A percentile compares a stretch with the other conserved stretches of the same genome.
Conservation (phyloP, 2,329 filamentous ascomycete species). For the Diaporthe velutina region DNA sequence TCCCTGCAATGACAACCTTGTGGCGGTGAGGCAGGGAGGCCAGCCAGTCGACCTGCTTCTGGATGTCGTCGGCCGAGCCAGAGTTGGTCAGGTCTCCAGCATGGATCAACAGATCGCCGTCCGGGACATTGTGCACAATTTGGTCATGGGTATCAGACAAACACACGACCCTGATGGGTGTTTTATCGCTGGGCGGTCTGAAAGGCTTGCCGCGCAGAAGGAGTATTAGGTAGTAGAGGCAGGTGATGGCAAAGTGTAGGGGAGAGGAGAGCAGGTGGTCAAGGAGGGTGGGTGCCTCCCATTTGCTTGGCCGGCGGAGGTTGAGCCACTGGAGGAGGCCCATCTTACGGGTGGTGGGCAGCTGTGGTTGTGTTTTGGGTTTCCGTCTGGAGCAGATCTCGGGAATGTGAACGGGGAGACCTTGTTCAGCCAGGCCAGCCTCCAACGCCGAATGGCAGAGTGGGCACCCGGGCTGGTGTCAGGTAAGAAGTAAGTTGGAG, state of each 20-base stretch:
- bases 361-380: constrained; percentile 7
- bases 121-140: constrained; percentile 70
- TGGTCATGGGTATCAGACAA: constrained; percentile 89
- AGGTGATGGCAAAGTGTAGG: constrained; percentile 71
- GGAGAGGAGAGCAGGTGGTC: constrained; percentile 78
- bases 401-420: constrained; percentile 25
- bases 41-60: constrained; percentile 89
- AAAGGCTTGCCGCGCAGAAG: constrained; percentile 77
- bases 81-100: constrained; percentile 85
- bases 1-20: constrained; percentile 87
- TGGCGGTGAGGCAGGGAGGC: constrained; percentile 78
- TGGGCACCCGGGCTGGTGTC: background rate
- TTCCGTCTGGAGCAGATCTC: background rate
- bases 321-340: constrained; percentile 59
- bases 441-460: background rate
- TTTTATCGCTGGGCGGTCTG: constrained; percentile 63
- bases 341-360: constrained; percentile 50
- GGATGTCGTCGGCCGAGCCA: constrained; percentile 80
- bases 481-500: background rate
- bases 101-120: constrained; percentile 89
- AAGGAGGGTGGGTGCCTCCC: constrained; percentile 66
- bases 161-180: constrained; percentile 81
- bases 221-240: constrained; percentile 74
- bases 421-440: constrained; percentile 13
- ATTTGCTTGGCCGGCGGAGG: constrained; percentile 61